Evolutionary conservation across 768 basidiomycete genomes (phyloP).

Genomic region (Mycena crocata): DNA sequence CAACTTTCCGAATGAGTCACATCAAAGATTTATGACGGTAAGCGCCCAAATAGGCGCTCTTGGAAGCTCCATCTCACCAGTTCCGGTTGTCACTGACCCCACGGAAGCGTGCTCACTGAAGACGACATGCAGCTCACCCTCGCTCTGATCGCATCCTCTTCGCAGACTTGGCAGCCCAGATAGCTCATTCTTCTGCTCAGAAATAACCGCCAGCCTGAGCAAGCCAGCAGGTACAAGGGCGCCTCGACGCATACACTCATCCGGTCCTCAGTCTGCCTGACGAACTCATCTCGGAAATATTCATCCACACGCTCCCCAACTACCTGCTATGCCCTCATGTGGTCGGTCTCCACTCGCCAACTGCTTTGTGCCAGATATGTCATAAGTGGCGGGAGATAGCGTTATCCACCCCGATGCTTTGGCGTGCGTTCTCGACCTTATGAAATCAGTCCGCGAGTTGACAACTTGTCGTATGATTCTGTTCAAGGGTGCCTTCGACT

Average conservation of each 20-base stretch:
- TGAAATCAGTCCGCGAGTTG: too few relatives aligned
- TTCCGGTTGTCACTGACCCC: too few relatives aligned
- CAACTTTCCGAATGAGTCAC: too few relatives aligned
- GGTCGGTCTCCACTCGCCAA: neutral
- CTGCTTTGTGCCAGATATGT: neutral
- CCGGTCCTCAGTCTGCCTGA: neutral
- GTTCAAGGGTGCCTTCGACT: too few relatives aligned
- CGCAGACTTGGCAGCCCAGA: neutral
- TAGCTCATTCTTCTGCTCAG: neutral
- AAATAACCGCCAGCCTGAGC: neutral
- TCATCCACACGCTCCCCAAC: neutral
- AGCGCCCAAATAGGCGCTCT: too few relatives aligned
- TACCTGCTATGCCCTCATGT: neutral
- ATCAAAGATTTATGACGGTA: too few relatives aligned
- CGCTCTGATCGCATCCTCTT: neutral
- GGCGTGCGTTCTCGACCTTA: neutral
- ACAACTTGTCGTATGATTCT: too few relatives aligned
- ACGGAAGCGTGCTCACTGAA: too few relatives aligned
- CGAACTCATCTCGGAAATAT: neutral
- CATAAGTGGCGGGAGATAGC: neutral
- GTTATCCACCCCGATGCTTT: neutral
- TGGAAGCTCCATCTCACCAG: too few relatives aligned
- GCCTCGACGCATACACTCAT: neutral
- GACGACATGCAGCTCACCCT: too few relatives aligned
- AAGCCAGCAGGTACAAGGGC: neutral